Conservation (phyloP, 2,329 filamentous ascomycete genomes). For the Myriosclerotinia duriaeana region DNA sequence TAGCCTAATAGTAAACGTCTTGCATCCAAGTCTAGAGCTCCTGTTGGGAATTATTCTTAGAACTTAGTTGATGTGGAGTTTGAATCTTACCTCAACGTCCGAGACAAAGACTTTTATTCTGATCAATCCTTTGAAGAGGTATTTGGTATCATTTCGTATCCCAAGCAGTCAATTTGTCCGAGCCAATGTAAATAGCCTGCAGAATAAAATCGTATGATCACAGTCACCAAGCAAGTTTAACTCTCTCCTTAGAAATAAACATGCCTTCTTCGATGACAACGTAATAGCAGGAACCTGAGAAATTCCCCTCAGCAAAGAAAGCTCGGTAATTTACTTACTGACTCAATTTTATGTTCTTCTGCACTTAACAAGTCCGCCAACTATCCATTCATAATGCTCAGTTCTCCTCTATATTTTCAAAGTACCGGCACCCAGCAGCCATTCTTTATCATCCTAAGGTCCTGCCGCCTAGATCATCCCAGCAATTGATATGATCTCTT, state of each 20-base stretch:
- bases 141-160: background rate
- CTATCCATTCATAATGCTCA: background rate
- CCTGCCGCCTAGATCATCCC: background rate
- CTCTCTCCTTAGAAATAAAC: background rate
- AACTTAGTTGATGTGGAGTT: background rate
- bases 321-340: background rate
- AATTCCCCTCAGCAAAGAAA: background rate
- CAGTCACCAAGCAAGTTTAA: background rate
- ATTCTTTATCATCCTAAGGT: background rate
- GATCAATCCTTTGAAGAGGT: background rate
- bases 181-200: background rate
- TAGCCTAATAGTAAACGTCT: background rate
- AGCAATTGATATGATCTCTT: background rate
- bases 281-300: background rate
- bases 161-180: background rate
- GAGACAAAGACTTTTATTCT: background rate
- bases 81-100: background rate
- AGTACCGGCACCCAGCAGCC: background rate
- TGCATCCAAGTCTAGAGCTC: background rate
- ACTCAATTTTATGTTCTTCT: background rate
- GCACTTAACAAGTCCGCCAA: too few species aligned
- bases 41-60: background rate
- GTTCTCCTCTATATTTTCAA: background rate
- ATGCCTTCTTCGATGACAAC: background rate
- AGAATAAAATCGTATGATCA: background rate